Conservation (phyloP, 305 asterid genomes). For the Fraxinus platypoda region DNA sequence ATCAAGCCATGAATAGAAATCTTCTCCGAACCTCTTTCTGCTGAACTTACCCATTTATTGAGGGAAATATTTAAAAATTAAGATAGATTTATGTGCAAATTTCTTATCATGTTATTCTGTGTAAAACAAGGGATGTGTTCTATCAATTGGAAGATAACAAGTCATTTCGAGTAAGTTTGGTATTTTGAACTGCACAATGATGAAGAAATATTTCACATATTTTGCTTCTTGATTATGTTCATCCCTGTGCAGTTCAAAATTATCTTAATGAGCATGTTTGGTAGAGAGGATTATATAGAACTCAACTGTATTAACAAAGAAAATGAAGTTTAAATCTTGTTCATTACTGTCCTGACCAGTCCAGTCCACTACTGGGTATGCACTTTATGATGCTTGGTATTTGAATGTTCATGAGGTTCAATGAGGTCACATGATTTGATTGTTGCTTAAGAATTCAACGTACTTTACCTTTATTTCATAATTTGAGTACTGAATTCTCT, state of each 20-base stretch:
- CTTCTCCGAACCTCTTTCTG: neutral
- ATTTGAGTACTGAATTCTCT: constrained; percentile 10
- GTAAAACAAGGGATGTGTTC: neutral
- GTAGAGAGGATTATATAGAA: neutral
- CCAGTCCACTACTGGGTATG: neutral
- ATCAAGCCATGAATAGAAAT: neutral
- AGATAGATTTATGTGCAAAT: neutral
- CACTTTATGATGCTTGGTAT: neutral
- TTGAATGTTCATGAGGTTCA: neutral
- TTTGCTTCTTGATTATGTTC: neutral
- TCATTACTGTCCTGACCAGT: neutral
- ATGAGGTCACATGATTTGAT: neutral
- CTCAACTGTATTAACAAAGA: neutral
- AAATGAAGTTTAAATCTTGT: neutral
- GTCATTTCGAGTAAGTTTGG: neutral
- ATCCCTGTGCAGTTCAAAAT: neutral
- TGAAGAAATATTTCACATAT: neutral
- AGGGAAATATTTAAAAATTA: neutral
- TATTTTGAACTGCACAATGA: neutral
- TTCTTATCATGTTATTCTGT: neutral
- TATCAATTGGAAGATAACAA: neutral
- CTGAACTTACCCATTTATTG: neutral
- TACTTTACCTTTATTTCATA: neutral
- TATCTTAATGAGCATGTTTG: neutral
- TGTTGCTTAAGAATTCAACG: neutral